Percentiles rank a stretch among this genome's conserved stretches.
phyloP scores from a whole-genome alignment of 768 basidiomycete genomes.

The Cubamyces lactineus region DNA sequence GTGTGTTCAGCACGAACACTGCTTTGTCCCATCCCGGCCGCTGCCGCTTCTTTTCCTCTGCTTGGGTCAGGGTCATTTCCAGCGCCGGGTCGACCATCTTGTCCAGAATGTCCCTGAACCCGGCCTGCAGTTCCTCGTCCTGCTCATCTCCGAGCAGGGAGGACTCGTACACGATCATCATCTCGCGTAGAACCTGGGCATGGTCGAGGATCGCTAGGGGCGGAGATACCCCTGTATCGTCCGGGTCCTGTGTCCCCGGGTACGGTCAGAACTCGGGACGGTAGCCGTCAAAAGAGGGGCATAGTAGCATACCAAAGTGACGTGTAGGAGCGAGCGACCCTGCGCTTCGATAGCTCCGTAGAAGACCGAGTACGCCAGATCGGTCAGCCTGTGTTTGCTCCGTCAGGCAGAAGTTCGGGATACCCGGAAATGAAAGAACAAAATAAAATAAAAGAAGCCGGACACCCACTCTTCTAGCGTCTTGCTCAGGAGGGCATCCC shows the following conservation, averaged over 20 bases:
- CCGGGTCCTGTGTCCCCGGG: conserved; percentile 50
- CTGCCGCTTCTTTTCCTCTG: conserved; percentile 62
- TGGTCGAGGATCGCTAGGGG: conserved; percentile 83
- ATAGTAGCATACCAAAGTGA: conserved; percentile 51
- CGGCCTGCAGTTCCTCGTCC: conserved; percentile 36
- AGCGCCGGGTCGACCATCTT: conserved; percentile 85
- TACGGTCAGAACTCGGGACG: neutral
- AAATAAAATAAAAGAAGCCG: neutral
- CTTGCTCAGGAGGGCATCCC: conserved; percentile 73
- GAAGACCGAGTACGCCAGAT: conserved; percentile 80
- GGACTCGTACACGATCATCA: conserved; percentile 87
- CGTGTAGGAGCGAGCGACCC: conserved; percentile 63
- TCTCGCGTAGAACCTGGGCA: conserved; percentile 80
- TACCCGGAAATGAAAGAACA: neutral
- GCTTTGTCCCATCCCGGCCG: conserved; percentile 76
- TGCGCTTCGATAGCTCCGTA: conserved; percentile 87
- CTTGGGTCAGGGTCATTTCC: conserved; percentile 68
- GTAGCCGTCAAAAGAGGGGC: neutral
- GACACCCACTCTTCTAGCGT: conserved; percentile 72
- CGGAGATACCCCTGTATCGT: conserved; percentile 73
- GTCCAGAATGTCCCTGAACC: conserved; percentile 77
- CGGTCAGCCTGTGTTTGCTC: conserved; percentile 63
- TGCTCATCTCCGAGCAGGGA: conserved; percentile 70
- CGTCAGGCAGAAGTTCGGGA: conserved; percentile 45
- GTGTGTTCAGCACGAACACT: conserved; percentile 85